Evolutionary conservation across 768 basidiomycete species (phyloP).

Genomic region (Pholiota conissans): DNA sequence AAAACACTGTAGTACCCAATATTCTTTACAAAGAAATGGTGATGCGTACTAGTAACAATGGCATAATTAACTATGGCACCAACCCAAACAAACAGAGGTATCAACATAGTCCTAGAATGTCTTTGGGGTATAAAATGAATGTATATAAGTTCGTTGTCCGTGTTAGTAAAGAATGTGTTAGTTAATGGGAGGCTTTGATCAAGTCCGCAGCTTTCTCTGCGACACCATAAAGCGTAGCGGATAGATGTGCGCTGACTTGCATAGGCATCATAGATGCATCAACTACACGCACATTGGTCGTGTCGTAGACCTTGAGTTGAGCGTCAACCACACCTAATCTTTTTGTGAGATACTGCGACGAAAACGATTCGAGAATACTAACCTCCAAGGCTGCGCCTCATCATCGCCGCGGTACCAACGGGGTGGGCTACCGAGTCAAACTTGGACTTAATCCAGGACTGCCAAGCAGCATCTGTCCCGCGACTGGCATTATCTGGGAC

Average conservation of each 20-base stretch:
- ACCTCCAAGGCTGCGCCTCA: constrained; percentile 37
- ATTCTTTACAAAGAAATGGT: too few species aligned
- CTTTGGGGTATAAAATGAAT: not conserved
- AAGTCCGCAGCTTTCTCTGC: constrained; percentile 56
- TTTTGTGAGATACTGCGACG: not conserved
- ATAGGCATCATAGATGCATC: constrained; percentile 51
- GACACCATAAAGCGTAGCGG: constrained; percentile 51
- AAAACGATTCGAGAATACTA: constrained; percentile 8
- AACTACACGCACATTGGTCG: constrained; percentile 49
- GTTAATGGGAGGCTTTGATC: constrained; percentile 36
- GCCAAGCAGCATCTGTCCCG: constrained; percentile 47
- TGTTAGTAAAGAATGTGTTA: not conserved
- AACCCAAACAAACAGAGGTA: not conserved
- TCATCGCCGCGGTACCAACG: constrained; percentile 47
- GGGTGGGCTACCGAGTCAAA: constrained; percentile 51
- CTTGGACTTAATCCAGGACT: constrained; percentile 40
- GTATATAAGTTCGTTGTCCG: not conserved
- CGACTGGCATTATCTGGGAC: constrained; percentile 44
- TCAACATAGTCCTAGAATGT: not conserved
- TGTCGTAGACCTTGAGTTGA: constrained; percentile 46
- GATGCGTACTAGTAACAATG: too few species aligned
- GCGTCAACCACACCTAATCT: constrained; percentile 46
- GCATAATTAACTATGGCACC: too few species aligned
- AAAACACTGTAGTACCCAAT: too few species aligned
- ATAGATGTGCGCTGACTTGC: constrained; percentile 47